These are phyloP conservation scores for Fusarium sublunatum DNA, from an alignment of 2,329 filamentous ascomycete species.

Conservation along the genomic window DNA sequence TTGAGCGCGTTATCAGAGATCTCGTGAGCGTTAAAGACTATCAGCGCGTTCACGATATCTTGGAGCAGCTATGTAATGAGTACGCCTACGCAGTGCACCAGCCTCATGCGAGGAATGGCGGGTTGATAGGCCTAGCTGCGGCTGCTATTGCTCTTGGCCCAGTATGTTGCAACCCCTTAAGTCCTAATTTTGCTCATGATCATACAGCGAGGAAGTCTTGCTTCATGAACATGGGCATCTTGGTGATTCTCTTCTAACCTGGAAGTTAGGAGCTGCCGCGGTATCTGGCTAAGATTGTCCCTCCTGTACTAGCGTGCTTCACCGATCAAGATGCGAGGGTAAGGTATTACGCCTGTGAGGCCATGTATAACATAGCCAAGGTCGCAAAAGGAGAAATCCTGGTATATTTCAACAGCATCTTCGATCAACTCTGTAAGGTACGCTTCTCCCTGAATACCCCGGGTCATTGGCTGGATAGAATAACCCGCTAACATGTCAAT, in stretches of 20 bases:
- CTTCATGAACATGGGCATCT: background rate
- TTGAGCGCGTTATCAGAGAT: constrained; percentile 91
- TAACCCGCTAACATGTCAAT: constrained; percentile 1
- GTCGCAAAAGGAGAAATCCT: constrained; percentile 98
- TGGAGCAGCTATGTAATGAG: constrained; percentile 96
- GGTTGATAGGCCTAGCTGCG: constrained; percentile 92
- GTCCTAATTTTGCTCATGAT: background rate
- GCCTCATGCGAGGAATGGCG: constrained; percentile 94
- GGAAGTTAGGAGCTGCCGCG: constrained; percentile 80
- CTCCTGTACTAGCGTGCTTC: constrained; percentile 96
- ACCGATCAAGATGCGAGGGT: constrained; percentile 97
- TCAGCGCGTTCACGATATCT: constrained; percentile 83
- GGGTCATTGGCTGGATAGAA: background rate
- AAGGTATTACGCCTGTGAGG: constrained; percentile 97
- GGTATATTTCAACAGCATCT: constrained; percentile 98
- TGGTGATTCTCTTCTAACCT: constrained; percentile 12
- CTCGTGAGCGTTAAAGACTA: constrained; percentile 81
- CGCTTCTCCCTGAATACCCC: background rate
- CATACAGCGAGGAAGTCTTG: background rate
- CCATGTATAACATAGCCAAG: constrained; percentile 99
- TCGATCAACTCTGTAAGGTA: constrained; percentile 96
- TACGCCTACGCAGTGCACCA: constrained; percentile 98
- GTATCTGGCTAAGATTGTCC: constrained; percentile 93
- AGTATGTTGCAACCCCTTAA: constrained; percentile 65
- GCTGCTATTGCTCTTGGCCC: constrained; percentile 94